Conservation (phyloP, 345 rosid species). For the Citrus glauca region DNA sequence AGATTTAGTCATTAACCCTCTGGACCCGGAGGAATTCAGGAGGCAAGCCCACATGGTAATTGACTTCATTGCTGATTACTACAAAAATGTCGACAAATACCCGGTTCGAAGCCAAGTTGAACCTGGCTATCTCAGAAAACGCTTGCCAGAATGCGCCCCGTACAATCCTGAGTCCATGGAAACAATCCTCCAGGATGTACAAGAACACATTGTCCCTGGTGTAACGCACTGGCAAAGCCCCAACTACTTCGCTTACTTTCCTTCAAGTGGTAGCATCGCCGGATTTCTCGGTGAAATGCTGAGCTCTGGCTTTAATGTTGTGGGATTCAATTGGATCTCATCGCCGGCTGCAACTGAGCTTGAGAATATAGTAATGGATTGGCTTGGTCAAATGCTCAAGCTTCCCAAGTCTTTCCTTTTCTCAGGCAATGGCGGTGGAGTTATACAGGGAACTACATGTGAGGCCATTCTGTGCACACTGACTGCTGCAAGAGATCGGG, state of each 20-base stretch:
- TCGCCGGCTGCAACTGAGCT: no score
- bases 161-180: conserved; percentile 26
- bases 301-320: no score
- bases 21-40: conserved; percentile 36
- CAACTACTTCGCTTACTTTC: conserved; percentile 27
- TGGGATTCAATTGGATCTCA: no score
- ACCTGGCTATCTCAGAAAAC: conserved; percentile 32
- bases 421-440: conserved; percentile 30
- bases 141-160: conserved; percentile 35
- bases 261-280: no score
- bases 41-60: conserved; percentile 37
- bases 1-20: conserved; percentile 6
- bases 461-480: conserved; percentile 40
- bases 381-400: no score
- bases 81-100: conserved; percentile 30
- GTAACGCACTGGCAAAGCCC: conserved; percentile 52
- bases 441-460: conserved; percentile 31
- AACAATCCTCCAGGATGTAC: conserved; percentile 30
- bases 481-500: conserved; percentile 29
- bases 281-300: no score
- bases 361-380: no score
- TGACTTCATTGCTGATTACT: conserved; percentile 3
- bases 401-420: no score
- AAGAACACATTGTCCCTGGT: conserved; percentile 33
- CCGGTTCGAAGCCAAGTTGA: conserved; percentile 36